A percentile compares a stretch with the other conserved stretches of the same genome.
Evolutionary conservation across 1,139 yeast species (phyloP).

Genomic region (Arxiozyma heterogenica): DNA sequence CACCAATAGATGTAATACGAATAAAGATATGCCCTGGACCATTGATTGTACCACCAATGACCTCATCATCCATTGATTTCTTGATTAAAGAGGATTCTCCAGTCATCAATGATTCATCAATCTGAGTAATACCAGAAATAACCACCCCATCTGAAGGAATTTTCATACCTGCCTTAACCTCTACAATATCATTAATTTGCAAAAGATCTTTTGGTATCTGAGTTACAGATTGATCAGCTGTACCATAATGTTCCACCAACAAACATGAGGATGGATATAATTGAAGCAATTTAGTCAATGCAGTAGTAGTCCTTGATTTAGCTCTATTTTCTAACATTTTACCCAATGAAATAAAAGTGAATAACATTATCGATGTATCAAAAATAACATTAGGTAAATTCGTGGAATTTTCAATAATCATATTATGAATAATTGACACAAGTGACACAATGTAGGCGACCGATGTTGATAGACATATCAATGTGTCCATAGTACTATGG

Average conservation of each 20-base stretch:
- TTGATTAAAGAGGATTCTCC: constrained; percentile 78
- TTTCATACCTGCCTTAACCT: constrained; percentile 76
- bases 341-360: constrained; percentile 77
- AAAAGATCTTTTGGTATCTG: constrained; percentile 62
- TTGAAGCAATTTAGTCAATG: constrained; percentile 70
- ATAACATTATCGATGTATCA: constrained; percentile 80
- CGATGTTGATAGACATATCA: constrained; percentile 75
- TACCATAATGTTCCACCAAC: constrained; percentile 37
- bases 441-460: constrained; percentile 71
- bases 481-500: constrained; percentile 92
- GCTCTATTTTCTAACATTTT: constrained; percentile 88
- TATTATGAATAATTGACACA: constrained; percentile 43
- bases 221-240: constrained; percentile 6
- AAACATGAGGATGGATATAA: constrained; percentile 72
- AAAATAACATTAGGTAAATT: constrained; percentile 64
- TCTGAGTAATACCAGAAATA: constrained; percentile 66
- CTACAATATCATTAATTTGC: constrained; percentile 67
- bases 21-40: constrained; percentile 67
- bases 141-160: constrained; percentile 89
- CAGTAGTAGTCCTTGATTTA: constrained; percentile 86
- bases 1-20: constrained; percentile 62
- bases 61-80: constrained; percentile 50
- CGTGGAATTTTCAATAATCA: constrained; percentile 21
- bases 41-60: constrained; percentile 88
- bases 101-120: constrained; percentile 81